Evolutionary conservation across 805 yeast genomes (phyloP).

Genomic region (Kuraishia ogatae): DNA sequence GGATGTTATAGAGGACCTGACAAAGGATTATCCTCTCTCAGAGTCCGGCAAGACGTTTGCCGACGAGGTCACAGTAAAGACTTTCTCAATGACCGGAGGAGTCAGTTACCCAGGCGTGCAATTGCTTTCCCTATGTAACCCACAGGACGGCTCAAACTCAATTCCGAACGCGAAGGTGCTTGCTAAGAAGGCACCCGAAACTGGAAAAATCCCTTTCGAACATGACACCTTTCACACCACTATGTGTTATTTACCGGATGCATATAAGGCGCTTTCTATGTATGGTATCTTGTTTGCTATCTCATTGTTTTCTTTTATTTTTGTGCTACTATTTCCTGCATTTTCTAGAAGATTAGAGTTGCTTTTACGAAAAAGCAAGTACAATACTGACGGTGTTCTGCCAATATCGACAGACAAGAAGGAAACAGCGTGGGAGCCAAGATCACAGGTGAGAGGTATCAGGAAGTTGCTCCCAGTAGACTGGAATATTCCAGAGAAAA

Average conservation of each 20-base stretch:
- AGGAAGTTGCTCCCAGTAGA: not conserved
- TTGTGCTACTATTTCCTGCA: not conserved
- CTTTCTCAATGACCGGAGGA: conserved; percentile 92
- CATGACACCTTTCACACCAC: not conserved
- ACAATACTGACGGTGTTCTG: not conserved
- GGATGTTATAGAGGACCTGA: conserved; percentile 4
- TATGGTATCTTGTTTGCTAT: not conserved
- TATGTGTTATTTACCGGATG: conserved; percentile 3
- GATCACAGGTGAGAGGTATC: not conserved
- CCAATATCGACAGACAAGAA: not conserved
- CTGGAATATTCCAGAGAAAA: not conserved
- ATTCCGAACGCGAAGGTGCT: not conserved
- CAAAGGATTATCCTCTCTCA: not conserved
- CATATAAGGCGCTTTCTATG: not conserved
- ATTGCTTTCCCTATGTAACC: conserved; percentile 46
- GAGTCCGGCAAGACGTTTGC: conserved; percentile 20
- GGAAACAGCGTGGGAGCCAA: not conserved
- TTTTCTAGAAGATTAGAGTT: not conserved
- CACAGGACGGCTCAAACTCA: not conserved
- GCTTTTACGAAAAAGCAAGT: not conserved
- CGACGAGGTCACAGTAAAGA: conserved; percentile 81
- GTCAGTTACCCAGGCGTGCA: conserved; percentile 81
- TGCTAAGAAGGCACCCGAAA: not conserved
- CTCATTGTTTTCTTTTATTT: not conserved
- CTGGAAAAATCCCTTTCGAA: not conserved